Evolutionary conservation across 164 flowering plant genomes (phyloP).

Genomic region (Magnolia sinica): DNA sequence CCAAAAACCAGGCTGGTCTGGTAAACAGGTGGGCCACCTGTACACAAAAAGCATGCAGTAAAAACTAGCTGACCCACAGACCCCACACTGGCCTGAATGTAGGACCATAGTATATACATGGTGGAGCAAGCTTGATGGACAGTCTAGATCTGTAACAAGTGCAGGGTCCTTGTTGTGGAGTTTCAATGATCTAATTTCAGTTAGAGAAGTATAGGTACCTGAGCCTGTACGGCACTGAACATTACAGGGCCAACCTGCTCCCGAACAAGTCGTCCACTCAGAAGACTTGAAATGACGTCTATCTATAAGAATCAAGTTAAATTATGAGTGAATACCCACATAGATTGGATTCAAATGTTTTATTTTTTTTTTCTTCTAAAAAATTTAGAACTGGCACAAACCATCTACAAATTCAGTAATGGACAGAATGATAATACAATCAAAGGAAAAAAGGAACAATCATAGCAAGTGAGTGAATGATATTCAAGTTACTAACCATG

Average conservation of each 20-base stretch:
- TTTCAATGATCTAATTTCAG: not conserved
- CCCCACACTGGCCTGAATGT: not conserved
- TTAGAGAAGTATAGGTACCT: constrained; percentile 40
- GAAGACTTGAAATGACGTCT: constrained; percentile 77
- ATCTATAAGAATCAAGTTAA: constrained; percentile 33
- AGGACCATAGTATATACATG: not conserved
- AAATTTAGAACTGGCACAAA: no score
- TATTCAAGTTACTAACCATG: constrained; percentile 40
- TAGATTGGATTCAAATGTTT: no score
- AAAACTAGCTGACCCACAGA: not conserved
- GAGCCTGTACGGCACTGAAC: constrained; percentile 92
- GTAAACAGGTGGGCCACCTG: no score
- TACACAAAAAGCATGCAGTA: not conserved
- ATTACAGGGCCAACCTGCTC: constrained; percentile 88
- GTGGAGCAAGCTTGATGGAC: no score
- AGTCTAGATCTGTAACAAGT: no score
- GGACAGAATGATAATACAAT: no score
- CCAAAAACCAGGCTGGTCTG: no score
- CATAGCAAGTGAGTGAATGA: not conserved
- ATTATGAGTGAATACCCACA: not conserved
- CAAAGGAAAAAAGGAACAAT: constrained; percentile 8
- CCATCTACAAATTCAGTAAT: no score
- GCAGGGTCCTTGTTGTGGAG: no score
- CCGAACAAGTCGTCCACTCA: constrained; percentile 86
- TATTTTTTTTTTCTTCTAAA: no score